phyloP scores from a whole-genome alignment of 2,329 filamentous ascomycete species.

The Westerdykella aurantiaca region DNA sequence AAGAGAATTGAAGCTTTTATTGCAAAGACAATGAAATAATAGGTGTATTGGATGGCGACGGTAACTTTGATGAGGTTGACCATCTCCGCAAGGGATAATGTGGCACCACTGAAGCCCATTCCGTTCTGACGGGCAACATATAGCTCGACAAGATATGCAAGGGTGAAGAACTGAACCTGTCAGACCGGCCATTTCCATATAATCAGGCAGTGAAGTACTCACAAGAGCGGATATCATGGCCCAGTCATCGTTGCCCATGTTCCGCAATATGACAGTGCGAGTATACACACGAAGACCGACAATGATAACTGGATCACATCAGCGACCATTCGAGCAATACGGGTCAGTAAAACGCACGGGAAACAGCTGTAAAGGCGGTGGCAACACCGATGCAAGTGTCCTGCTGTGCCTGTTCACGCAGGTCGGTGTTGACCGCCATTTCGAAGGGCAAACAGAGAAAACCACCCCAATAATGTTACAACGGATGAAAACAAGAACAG shows the following conservation, averaged over 20 bases:
- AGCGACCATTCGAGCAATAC: neutral
- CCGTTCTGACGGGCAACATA: slow-evolving; percentile 18
- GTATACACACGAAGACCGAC: slow-evolving; percentile 20
- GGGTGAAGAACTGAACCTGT: slow-evolving; percentile 19
- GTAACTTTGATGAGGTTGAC: slow-evolving; percentile 16
- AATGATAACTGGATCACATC: slow-evolving; percentile 17
- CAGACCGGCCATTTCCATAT: neutral
- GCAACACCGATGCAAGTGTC: slow-evolving; percentile 17
- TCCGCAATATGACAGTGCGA: slow-evolving; percentile 16
- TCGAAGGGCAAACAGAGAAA: neutral
- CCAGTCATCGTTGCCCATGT: slow-evolving; percentile 26
- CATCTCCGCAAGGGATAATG: slow-evolving; percentile 16
- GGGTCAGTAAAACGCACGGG: slow-evolving; percentile 9
- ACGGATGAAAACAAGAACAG: neutral
- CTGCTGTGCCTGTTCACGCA: slow-evolving; percentile 9
- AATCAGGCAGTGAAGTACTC: slow-evolving; percentile 3
- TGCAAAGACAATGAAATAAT: slow-evolving; percentile 22
- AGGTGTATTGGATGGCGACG: slow-evolving; percentile 28
- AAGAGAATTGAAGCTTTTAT: slow-evolving; percentile 34
- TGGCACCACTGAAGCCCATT: slow-evolving; percentile 19
- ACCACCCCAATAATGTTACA: neutral
- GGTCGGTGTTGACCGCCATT: neutral
- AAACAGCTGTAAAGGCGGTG: slow-evolving; percentile 18
- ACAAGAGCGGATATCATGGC: slow-evolving; percentile 25
- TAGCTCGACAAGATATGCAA: slow-evolving; percentile 22